Evolutionary conservation across 768 basidiomycete species (phyloP).

Genomic region (Porphyrellus cyaneotinctus): DNA sequence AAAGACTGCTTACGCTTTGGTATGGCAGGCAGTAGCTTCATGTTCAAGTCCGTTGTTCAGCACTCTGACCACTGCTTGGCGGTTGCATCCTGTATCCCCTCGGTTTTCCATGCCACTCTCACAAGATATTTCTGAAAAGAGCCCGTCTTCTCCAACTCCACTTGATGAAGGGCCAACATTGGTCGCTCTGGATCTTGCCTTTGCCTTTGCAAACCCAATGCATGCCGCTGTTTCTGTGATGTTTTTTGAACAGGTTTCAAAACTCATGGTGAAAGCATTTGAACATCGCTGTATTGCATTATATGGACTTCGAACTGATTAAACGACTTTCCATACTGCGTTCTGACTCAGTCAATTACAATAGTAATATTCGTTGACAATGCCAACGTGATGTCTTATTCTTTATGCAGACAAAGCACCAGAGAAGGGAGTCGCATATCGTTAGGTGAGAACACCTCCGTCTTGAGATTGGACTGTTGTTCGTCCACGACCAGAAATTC

Average conservation of each 20-base stretch:
- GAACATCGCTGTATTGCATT: conserved; percentile 76
- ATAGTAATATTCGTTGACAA: not conserved
- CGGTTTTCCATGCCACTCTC: conserved; percentile 28
- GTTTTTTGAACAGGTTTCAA: conserved; percentile 85
- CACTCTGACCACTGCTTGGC: conserved; percentile 67
- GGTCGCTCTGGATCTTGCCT: conserved; percentile 80
- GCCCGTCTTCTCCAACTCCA: not conserved
- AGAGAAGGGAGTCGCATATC: not conserved
- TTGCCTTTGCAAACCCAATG: conserved; percentile 82
- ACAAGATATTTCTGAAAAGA: conserved; percentile 2
- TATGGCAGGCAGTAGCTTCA: conserved; percentile 60
- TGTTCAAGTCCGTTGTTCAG: conserved; percentile 74
- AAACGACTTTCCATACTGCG: not conserved
- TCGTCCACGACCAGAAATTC: not conserved
- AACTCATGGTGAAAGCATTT: conserved; percentile 89
- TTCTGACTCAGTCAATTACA: not conserved
- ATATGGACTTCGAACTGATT: conserved; percentile 49
- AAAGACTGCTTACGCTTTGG: conserved; percentile 9
- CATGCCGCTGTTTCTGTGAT: conserved; percentile 78
- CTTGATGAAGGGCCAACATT: conserved; percentile 54
- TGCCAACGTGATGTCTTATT: not conserved
- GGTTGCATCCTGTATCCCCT: conserved; percentile 57
- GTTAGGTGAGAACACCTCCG: not conserved
- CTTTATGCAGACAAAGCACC: not conserved
- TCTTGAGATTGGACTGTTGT: not conserved